Percentiles rank a stretch among this genome's conserved stretches.
Conservation (phyloP, 257 asterid species). For the Nicotiana benthamiana region DNA sequence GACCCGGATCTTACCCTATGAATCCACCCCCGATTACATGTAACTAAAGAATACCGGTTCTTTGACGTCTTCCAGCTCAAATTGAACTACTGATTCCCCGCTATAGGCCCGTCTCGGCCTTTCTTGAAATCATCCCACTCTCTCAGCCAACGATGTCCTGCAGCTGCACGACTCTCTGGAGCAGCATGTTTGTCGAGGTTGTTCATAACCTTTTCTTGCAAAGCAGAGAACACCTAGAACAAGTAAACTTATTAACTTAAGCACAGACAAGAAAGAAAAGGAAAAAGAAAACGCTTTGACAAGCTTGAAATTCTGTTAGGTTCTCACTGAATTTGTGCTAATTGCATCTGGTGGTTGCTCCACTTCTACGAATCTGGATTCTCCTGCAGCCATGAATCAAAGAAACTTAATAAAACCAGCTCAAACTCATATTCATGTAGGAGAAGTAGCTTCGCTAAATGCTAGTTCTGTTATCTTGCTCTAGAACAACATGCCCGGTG, state of each 20-base stretch:
- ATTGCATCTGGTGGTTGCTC: slow-evolving; percentile 78
- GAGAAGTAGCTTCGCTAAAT: neutral
- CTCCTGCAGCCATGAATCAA: slow-evolving; percentile 43
- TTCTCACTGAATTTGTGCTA: slow-evolving; percentile 56
- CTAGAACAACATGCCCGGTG: too few relatives aligned
- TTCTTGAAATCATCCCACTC: slow-evolving; percentile 94
- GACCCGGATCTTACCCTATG: too few relatives aligned
- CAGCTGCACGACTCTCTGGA: slow-evolving; percentile 68
- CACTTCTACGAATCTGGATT: slow-evolving; percentile 94
- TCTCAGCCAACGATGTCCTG: slow-evolving; percentile 83
- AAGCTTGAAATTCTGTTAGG: neutral
- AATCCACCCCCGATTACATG: too few relatives aligned
- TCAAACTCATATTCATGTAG: neutral
- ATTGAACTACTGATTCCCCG: slow-evolving; percentile 62
- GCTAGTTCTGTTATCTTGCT: too few relatives aligned
- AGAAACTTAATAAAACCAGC: neutral
- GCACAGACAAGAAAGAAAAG: too few relatives aligned
- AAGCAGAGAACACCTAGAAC: slow-evolving; percentile 53
- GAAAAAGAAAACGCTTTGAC: too few relatives aligned
- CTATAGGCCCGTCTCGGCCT: slow-evolving; percentile 57
- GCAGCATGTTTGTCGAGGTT: slow-evolving; percentile 58
- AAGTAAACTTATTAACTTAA: neutral
- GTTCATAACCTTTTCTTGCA: slow-evolving; percentile 51
- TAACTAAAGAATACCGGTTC: neutral
- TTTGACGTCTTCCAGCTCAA: neutral